Evolutionary conservation across 805 yeast species (phyloP), one percentile per base, ranked within the genome.

Genomic region (Torulaspora indica): DNA sequence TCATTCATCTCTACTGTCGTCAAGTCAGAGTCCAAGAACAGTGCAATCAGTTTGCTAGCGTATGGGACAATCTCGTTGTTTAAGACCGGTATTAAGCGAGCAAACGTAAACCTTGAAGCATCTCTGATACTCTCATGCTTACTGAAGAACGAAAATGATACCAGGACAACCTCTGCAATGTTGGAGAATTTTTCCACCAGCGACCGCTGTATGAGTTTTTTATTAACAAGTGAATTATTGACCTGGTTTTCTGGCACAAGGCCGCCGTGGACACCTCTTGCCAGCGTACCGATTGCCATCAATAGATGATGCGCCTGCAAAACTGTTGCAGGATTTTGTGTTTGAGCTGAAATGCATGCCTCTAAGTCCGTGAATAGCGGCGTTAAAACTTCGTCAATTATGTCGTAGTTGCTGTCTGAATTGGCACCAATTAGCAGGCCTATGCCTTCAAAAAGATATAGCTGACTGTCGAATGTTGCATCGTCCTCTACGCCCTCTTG

Each of bases 211-310:
- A 64, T 55, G 13, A 62, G 48, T 41, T 57, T 61, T 39, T 58
- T 57, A 41, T 55, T 62, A 12, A 59, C 60, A 20, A 58, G 51
- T 5, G 60, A 60, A 40, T 74, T 75, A 42, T 64, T 65, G 20
- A 64, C 67, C 50, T 64, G 66, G 43, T 62, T 64, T 27, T 65
- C 69, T 6, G 69, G 68, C n/a, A 65, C 66, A n/a, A 65, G 40
- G 6, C 69, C 69, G 20, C 63, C 60, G 45, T 83, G 93, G 56
- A 85, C 79, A 4, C 98, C 98, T 60, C 93, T 78, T 3, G 89
- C 83, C 57, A 90, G 75, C 0, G 96, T 87, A 35, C 96, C 97
- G 35, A 91, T 78, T 0, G 96, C 90, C 79, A 87, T 78, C 38
- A 93, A 67, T 27, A 82, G 75, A 61, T 91, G 97, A 63, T 93